Percentiles rank a stretch among this genome's conserved stretches.
These are phyloP conservation scores for Calonectria leucothoes DNA, from an alignment of 2,329 filamentous ascomycete species.

Conservation along the genomic window DNA sequence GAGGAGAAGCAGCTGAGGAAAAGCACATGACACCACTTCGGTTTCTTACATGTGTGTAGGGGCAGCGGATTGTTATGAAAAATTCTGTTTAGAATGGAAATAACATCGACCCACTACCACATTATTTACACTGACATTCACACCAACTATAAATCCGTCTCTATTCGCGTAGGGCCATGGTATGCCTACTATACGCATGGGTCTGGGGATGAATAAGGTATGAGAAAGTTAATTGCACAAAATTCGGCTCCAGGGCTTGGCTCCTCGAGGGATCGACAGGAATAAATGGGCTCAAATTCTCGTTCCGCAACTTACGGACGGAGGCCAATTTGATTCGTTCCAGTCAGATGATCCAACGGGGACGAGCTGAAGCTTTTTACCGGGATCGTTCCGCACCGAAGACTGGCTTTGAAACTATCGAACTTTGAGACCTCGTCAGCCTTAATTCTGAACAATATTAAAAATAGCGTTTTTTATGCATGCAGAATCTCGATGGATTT, in stretches of 20 bases:
- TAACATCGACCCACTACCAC: not conserved
- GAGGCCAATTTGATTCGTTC: not conserved
- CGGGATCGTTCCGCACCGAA: not conserved
- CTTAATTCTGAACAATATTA: too few relatives aligned
- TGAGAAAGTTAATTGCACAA: not conserved
- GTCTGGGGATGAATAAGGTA: too few relatives aligned
- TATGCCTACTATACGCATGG: too few relatives aligned
- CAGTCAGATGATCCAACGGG: not conserved
- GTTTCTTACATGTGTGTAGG: not conserved
- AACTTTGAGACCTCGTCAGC: not conserved
- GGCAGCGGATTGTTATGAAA: too few relatives aligned
- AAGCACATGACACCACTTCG: not conserved
- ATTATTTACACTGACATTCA: not conserved
- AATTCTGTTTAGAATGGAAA: too few relatives aligned
- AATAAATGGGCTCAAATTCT: not conserved
- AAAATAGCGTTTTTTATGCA: too few relatives aligned
- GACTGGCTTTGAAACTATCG: not conserved
- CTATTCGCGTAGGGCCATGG: too few relatives aligned
- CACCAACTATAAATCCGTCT: too few relatives aligned
- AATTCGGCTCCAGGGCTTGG: not conserved
- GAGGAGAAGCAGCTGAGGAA: not conserved
- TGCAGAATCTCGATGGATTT: too few relatives aligned
- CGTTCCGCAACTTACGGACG: too few relatives aligned
- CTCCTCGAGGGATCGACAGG: not conserved
- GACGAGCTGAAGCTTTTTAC: not conserved